phyloP scores from a whole-genome alignment of 768 basidiomycete species.

The Vararia minispora region DNA sequence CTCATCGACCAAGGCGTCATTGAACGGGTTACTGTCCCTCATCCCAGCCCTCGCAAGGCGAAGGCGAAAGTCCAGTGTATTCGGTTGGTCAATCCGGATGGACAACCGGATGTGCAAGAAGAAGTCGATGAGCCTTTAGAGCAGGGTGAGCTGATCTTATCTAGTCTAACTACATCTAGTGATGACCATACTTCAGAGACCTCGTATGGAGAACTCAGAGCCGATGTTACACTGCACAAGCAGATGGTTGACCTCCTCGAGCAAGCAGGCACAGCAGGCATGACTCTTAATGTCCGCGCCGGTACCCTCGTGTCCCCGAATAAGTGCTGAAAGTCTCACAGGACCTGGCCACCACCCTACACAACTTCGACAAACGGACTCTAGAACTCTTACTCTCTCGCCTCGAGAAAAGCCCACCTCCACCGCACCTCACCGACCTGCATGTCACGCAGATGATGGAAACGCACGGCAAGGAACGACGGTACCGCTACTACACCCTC shows the following conservation, averaged over 20 bases:
- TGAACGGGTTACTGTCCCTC: constrained; percentile 65
- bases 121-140: constrained; percentile 3
- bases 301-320: no score
- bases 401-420: constrained; percentile 51
- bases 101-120: constrained; percentile 9
- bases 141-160: no score
- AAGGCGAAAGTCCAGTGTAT: constrained; percentile 49
- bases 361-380: constrained; percentile 69
- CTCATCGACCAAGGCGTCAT: constrained; percentile 63
- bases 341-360: constrained; percentile 54
- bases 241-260: constrained; percentile 71
- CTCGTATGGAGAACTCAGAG: constrained; percentile 26
- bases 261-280: constrained; percentile 52
- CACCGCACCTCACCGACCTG: constrained; percentile 62
- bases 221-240: constrained; percentile 61
- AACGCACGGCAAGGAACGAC: constrained; percentile 74
- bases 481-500: constrained; percentile 74
- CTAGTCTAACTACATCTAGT: constrained; percentile 2
- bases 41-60: constrained; percentile 32
- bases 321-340: constrained; percentile 18
- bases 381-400: constrained; percentile 72
- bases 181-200: constrained; percentile 18
- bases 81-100: constrained; percentile 42
- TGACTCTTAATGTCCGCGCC: constrained; percentile 66
- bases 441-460: constrained; percentile 67